Evolutionary conservation across 2,329 filamentous ascomycete species (phyloP), one percentile per base, ranked within the genome.

Genomic region (Aspergillus novoparasiticus): DNA sequence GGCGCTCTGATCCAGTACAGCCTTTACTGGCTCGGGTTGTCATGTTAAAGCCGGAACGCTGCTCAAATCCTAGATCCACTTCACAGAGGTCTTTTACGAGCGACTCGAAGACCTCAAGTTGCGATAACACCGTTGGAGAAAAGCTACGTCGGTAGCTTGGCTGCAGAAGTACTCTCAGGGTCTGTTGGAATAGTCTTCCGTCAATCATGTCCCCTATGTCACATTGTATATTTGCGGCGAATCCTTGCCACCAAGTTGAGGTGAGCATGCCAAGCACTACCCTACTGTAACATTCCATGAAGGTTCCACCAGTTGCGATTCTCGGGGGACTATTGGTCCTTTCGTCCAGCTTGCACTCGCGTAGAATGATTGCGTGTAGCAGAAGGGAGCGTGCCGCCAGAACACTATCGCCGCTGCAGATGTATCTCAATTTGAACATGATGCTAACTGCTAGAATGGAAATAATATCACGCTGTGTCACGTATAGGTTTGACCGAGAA

Each of bases 181-280:
- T 50, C 28, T 67, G 43, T 48, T 65, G 45, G 32, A 82, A 79
- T 6, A 86, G 69, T 45, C 85, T 79, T 8, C 86, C 86, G 72
- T 89, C 86, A 16, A 88, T 71, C 6, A 86, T 73, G 70, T 89
- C 87, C 19, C 79, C 79, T 6, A 87, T 70, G 69, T 87, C 84
- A 67, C 80, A 82, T 11, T 63, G 34, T 34, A 62, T 64, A 14
- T 68, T 54, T 4, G 60, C 57, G 48, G 76, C 69, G 48, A 69
- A 71, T 14, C 69, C 68, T 57, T 60, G 69, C 80, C 75, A 85
- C 32, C 62, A 70, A 56, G 66, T 62, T 23, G 75, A 78, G 23
- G 70, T 69, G 62, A 86, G 67, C 46, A 82, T 68, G 43, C 63
- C 67, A 32, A 73, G 70, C 14, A 79, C 77, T 23, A 73, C 72